Base-by-base conservation (phyloP, 2,329 filamentous ascomycete species). In the Xylariales sp. region DNA sequence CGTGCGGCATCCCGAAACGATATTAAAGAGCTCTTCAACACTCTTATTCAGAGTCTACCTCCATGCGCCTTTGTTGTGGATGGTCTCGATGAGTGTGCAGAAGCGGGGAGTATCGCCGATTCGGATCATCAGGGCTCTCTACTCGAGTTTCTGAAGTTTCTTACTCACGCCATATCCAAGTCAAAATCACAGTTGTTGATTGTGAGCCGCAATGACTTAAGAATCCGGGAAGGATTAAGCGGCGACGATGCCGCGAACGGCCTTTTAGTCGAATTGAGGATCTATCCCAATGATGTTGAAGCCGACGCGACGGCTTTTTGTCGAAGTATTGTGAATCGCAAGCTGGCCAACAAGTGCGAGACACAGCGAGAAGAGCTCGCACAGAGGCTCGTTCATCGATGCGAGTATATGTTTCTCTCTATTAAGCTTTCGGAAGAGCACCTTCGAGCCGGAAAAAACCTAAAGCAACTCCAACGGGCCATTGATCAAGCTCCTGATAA, bases 321-420 rank as follows among this genome's bases (percentile, higher is more conserved):
- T 0, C 65, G 55, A 16, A 71, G 54, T 3, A 72, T 81, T 0
- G 73, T 81, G 0, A 28, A 78, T 6, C 67, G 41, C 3, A 79
- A 74, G n/a, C 61, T 81, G 0, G 9, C 52, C 0, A 77, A 76
- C 2, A 78, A 79, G 18, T 71, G 61, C 6, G 28, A 74, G 0
- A 23, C 48, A 0, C 30, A 76, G 0, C 67, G 64, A 18, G 1
- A 60, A 0, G 50, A 69, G 0, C 61, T 80, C 1, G 75, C 77
- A 1, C 10, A 71, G 4, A 63, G 49, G n/a, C 73, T 81, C 62
- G 63, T 77, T 0, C 56, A 74, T 3, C 66, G 73, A 1, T 79
- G 75, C 32, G 67, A 77, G 1, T 80, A 78, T 0, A 79, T 80
- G 46, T 81, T 81, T 41, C 50, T 81, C 0, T 80, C 73, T 71